Percentiles rank a stretch among this genome's conserved stretches.
phyloP scores from a whole-genome alignment of 2,329 filamentous ascomycete genomes.

The Sporothrix curviconia region DNA sequence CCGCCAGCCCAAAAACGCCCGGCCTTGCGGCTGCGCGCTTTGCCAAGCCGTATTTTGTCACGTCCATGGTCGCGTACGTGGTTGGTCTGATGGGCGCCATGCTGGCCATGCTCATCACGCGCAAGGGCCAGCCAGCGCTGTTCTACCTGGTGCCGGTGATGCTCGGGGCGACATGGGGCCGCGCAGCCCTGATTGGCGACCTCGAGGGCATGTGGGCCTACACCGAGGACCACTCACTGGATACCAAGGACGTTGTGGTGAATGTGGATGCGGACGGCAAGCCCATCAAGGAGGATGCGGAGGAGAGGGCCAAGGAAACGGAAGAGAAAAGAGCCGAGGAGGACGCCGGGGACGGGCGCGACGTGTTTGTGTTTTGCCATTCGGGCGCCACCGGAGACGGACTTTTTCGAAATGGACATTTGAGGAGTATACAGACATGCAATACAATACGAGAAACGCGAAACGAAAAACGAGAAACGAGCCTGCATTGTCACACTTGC shows the following conservation, averaged over 20 bases:
- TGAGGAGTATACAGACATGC: too few species aligned
- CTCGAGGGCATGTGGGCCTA: slow-evolving; percentile 71
- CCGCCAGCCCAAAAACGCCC: slow-evolving; percentile 24
- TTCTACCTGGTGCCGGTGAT: slow-evolving; percentile 89
- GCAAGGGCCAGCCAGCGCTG: slow-evolving; percentile 81
- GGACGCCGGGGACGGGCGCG: slow-evolving; percentile 11
- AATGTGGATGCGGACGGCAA: slow-evolving; percentile 46
- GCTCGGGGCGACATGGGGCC: slow-evolving; percentile 66
- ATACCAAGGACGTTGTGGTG: slow-evolving; percentile 48
- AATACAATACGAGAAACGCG: too few species aligned
- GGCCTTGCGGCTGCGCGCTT: slow-evolving; percentile 49
- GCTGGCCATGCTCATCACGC: slow-evolving; percentile 66
- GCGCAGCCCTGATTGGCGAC: slow-evolving; percentile 63
- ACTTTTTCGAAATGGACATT: slow-evolving; percentile 1
- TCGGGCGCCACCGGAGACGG: slow-evolving; percentile 1
- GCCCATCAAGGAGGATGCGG: slow-evolving; percentile 30
- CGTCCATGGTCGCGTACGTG: slow-evolving; percentile 69
- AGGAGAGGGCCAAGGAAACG: slow-evolving; percentile 24
- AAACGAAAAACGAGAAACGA: too few species aligned
- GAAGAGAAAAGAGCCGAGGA: slow-evolving; percentile 20
- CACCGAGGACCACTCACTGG: slow-evolving; percentile 62
- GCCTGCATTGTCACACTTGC: too few species aligned
- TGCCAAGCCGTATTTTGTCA: slow-evolving; percentile 77
- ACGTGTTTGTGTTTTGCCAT: slow-evolving; percentile 25
- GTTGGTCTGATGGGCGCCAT: slow-evolving; percentile 72